phyloP scores from a whole-genome alignment of 108 stramenopile species.

The Pseudonitzschia delicatissima region DNA sequence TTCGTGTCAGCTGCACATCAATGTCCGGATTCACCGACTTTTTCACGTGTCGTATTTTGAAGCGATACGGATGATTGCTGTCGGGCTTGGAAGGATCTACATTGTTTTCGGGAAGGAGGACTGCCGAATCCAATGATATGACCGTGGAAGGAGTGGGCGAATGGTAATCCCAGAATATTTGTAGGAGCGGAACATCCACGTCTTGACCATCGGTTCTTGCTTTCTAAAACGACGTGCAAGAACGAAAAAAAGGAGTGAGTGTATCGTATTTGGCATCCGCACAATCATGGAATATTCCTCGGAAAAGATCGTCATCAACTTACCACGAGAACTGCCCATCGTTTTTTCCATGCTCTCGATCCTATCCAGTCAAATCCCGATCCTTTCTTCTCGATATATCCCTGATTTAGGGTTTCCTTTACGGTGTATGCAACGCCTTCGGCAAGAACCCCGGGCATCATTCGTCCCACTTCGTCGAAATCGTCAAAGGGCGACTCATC shows the following conservation, averaged over 20 bases:
- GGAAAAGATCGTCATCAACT: slow-evolving; percentile 15
- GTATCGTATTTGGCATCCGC: background rate
- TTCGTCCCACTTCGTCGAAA: slow-evolving; percentile 28
- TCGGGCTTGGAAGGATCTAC: slow-evolving; percentile 37
- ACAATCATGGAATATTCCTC: background rate
- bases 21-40: slow-evolving; percentile 21
- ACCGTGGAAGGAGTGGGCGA: slow-evolving; percentile 51
- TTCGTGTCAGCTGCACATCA: slow-evolving; percentile 30
- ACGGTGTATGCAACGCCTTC: slow-evolving; percentile 35
- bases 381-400: slow-evolving; percentile 76
- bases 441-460: slow-evolving; percentile 39
- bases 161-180: slow-evolving; percentile 43
- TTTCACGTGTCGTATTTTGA: slow-evolving; percentile 52
- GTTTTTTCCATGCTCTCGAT: slow-evolving; percentile 54
- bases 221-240: slow-evolving; percentile 24
- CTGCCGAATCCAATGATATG: slow-evolving; percentile 55
- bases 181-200: slow-evolving; percentile 48
- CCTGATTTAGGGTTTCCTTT: slow-evolving; percentile 42
- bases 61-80: slow-evolving; percentile 27
- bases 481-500: slow-evolving; percentile 13
- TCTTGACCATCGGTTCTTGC: slow-evolving; percentile 42
- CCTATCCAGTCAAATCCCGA: slow-evolving; percentile 60
- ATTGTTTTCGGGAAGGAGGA: slow-evolving; percentile 48
- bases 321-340: slow-evolving; percentile 58
- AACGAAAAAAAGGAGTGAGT: background rate